phyloP scores from a whole-genome alignment of 2,329 filamentous ascomycete genomes.

The Fusarium xylarioides region DNA sequence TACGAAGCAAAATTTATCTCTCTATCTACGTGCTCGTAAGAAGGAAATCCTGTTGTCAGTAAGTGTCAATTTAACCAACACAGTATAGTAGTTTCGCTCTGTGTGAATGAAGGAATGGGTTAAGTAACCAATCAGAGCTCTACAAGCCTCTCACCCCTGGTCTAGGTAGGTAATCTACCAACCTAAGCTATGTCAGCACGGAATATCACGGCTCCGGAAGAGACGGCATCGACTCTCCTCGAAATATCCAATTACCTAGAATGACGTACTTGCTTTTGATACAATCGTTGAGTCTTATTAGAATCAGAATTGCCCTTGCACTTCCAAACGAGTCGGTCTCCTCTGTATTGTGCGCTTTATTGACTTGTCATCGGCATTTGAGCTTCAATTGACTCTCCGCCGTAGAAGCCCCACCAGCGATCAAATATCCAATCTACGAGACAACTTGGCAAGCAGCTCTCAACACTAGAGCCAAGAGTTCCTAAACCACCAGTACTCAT shows the following conservation, averaged over 20 bases:
- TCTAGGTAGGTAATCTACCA: neutral
- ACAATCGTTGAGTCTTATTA: neutral
- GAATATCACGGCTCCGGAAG: slow-evolving; percentile 36
- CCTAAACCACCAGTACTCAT: slow-evolving; percentile 50
- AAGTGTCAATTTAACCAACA: neutral
- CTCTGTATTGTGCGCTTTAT: neutral
- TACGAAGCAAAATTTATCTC: neutral
- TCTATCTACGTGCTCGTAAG: neutral
- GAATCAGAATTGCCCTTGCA: neutral
- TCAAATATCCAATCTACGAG: slow-evolving; percentile 10
- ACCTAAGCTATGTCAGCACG: slow-evolving; percentile 21
- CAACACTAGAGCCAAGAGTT: slow-evolving; percentile 33
- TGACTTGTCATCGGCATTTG: neutral
- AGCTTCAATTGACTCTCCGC: slow-evolving; percentile 15
- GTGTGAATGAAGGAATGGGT: neutral
- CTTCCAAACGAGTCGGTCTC: neutral
- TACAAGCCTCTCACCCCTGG: neutral
- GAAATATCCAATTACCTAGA: neutral
- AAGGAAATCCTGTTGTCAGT: neutral
- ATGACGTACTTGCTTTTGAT: neutral
- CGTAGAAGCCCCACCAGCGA: slow-evolving; percentile 25
- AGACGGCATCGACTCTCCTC: slow-evolving; percentile 16
- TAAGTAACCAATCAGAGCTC: slow-evolving; percentile 12
- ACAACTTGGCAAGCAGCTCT: slow-evolving; percentile 16
- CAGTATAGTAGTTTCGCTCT: neutral